Evolutionary conservation across 768 basidiomycete species (phyloP).

Genomic region (Rhodotorula sphaerocarpa): DNA sequence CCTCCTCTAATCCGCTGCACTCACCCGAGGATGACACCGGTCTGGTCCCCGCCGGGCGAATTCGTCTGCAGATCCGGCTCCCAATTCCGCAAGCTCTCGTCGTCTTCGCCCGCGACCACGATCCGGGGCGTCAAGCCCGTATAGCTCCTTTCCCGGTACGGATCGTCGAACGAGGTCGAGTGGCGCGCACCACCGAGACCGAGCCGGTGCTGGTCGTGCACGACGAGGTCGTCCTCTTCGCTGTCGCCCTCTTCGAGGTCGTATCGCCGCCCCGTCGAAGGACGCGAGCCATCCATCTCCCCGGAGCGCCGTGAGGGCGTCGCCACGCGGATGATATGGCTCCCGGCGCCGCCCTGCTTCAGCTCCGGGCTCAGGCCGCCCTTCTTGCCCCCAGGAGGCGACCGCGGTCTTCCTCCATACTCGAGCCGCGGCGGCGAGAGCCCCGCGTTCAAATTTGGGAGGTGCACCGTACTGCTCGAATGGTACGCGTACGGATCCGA

Average conservation of each 20-base stretch:
- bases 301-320: too few species aligned
- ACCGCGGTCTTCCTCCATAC: too few species aligned
- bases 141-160: neutral
- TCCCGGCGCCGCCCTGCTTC: too few species aligned
- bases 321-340: too few species aligned
- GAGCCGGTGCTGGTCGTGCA: too few species aligned
- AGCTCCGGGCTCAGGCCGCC: too few species aligned
- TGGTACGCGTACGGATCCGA: constrained; percentile 10
- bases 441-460: neutral
- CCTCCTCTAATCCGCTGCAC: constrained; percentile 50
- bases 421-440: neutral
- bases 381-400: too few species aligned
- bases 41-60: constrained; percentile 51
- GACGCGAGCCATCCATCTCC: too few species aligned
- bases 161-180: constrained; percentile 30
- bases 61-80: constrained; percentile 29
- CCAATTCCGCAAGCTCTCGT: constrained; percentile 38
- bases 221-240: neutral
- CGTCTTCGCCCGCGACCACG: constrained; percentile 22
- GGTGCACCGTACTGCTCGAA: too few species aligned
- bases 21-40: constrained; percentile 54
- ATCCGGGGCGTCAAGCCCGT: constrained; percentile 4
- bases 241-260: too few species aligned
- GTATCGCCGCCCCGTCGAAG: too few species aligned
- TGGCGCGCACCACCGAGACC: too few species aligned